Evolutionary conservation across 169 alveolate genomes (phyloP).

Genomic region (Perkinsus chesapeaki): DNA sequence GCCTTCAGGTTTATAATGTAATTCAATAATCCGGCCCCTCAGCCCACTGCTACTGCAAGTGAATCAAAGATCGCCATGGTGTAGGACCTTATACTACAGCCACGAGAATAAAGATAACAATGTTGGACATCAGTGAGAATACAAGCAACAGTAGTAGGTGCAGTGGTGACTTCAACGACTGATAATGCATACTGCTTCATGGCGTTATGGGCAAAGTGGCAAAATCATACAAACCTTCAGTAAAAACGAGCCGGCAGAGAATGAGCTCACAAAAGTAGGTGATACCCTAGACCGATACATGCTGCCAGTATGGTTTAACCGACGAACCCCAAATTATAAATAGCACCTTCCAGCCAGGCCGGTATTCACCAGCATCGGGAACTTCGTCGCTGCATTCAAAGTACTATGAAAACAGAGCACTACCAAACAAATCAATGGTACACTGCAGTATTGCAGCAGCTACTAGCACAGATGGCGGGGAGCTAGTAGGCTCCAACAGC

Average conservation of each 20-base stretch:
- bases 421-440: neutral
- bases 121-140: neutral
- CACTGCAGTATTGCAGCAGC: neutral
- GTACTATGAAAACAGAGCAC: neutral
- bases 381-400: neutral
- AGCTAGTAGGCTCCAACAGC: neutral
- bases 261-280: no score
- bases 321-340: neutral
- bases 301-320: no score
- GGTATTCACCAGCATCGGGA: neutral
- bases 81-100: neutral
- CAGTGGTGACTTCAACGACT: no score
- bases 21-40: neutral
- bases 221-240: no score
- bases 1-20: neutral
- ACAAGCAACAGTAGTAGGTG: no score
- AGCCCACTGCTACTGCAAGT: neutral
- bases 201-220: no score
- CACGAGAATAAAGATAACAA: neutral
- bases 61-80: neutral
- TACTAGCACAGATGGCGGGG: neutral
- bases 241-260: no score
- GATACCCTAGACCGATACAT: no score
- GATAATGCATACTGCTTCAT: no score
- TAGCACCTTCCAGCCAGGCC: neutral